Evolutionary conservation across 2,329 filamentous ascomycete genomes (phyloP).

Genomic region (Arachnomyces sp.): DNA sequence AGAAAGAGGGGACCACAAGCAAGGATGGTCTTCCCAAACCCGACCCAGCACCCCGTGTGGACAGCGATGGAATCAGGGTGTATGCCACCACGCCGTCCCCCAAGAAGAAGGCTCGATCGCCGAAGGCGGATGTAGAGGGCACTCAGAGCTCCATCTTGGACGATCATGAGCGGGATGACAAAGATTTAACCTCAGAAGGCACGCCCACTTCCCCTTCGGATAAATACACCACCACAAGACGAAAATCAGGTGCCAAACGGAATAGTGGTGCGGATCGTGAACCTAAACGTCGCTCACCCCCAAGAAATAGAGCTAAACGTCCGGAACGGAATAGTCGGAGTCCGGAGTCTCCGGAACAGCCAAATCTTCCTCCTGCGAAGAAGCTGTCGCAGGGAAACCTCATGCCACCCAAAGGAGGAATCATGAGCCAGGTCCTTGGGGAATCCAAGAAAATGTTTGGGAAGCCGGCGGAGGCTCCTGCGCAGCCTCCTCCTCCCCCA

Average conservation of each 20-base stretch:
- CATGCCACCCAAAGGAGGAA: constrained; percentile 33
- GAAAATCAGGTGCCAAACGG: constrained; percentile 30
- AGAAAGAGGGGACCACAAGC: constrained; percentile 20
- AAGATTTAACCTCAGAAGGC: constrained; percentile 12
- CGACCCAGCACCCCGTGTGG: constrained; percentile 17
- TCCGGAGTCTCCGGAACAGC: too few relatives aligned
- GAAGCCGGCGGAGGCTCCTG: constrained; percentile 30
- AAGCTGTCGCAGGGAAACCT: constrained; percentile 2
- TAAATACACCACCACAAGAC: constrained; percentile 19
- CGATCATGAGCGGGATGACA: constrained; percentile 15
- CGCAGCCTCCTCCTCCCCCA: constrained; percentile 29
- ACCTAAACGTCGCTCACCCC: background rate
- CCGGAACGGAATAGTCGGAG: background rate
- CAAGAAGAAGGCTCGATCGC: constrained; percentile 4
- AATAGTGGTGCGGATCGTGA: background rate
- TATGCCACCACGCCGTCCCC: constrained; percentile 18
- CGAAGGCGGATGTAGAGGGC: constrained; percentile 14
- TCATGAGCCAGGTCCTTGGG: constrained; percentile 37
- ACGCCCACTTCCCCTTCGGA: constrained; percentile 16
- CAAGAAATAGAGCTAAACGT: background rate
- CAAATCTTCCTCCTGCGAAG: too few relatives aligned
- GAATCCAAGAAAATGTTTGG: constrained; percentile 40
- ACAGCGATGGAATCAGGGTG: constrained; percentile 22
- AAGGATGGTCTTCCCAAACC: constrained; percentile 16
- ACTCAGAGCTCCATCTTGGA: constrained; percentile 6